Conservation (phyloP, 352 stramenopile species). For the Phytophthora uliginosa region DNA sequence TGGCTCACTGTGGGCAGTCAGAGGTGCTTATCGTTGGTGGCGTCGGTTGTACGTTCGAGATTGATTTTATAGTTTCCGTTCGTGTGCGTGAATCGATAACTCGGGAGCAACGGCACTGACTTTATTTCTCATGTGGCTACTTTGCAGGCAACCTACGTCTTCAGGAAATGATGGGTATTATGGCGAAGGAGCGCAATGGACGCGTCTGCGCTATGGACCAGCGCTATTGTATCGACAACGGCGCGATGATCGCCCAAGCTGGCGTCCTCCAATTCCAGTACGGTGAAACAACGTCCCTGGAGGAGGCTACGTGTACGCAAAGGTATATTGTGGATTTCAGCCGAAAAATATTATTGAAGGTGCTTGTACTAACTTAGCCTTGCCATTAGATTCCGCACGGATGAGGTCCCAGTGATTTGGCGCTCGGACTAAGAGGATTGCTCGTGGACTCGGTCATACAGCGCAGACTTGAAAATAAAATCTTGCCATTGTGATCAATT, state of each 20-base stretch:
- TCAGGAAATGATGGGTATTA: constrained; percentile 99
- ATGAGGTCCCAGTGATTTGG: constrained; percentile 98
- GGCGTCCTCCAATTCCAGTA: constrained; percentile 98
- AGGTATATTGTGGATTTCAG: constrained; percentile 51
- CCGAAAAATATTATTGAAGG: background rate
- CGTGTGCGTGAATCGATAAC: background rate
- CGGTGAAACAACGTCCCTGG: constrained; percentile 90
- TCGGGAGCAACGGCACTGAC: background rate
- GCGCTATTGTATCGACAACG: constrained; percentile 99
- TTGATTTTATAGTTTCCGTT: background rate
- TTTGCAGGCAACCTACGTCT: constrained; percentile 77
- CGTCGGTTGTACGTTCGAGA: constrained; percentile 95
- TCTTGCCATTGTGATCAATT: constrained; percentile 2
- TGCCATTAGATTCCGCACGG: constrained; percentile 95
- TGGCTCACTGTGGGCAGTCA: constrained; percentile 98
- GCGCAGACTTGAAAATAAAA: constrained; percentile 21
- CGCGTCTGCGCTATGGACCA: constrained; percentile 99
- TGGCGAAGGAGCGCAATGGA: constrained; percentile 96
- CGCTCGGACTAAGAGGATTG: constrained; percentile 66
- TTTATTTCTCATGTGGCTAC: background rate
- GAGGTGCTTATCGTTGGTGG: constrained; percentile 99
- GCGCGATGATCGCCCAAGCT: constrained; percentile 99
- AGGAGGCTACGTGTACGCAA: constrained; percentile 96
- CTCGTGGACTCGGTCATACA: background rate
- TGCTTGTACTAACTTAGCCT: background rate